These are phyloP conservation scores for Cryoendolithus antarcticus DNA, from an alignment of 2,329 filamentous ascomycete genomes.

Conservation along the genomic window DNA sequence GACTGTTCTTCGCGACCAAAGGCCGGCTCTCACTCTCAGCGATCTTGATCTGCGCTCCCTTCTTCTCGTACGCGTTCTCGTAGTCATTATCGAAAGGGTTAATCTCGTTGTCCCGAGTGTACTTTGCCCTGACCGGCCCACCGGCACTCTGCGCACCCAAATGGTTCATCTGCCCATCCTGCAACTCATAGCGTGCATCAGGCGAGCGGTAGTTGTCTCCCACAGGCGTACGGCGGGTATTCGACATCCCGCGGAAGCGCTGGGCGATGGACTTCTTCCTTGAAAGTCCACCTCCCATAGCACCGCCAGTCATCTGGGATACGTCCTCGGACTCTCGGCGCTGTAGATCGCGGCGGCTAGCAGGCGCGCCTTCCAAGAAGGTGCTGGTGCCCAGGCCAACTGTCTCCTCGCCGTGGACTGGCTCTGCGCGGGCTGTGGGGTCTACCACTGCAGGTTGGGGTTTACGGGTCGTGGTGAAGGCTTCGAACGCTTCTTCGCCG, in stretches of 20 bases:
- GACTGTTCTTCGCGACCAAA: slow-evolving; percentile 8
- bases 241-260: slow-evolving; percentile 74
- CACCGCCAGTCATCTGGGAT: slow-evolving; percentile 32
- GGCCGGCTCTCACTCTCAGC: slow-evolving; percentile 30
- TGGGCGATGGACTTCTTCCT: slow-evolving; percentile 94
- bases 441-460: slow-evolving; percentile 45
- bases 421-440: slow-evolving; percentile 52
- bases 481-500: slow-evolving; percentile 73
- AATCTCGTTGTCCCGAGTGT: slow-evolving; percentile 29
- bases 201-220: slow-evolving; percentile 28
- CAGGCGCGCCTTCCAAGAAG: slow-evolving; percentile 87
- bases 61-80: slow-evolving; percentile 52
- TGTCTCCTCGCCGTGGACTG: slow-evolving; percentile 73
- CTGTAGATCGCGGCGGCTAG: slow-evolving; percentile 66
- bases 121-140: slow-evolving; percentile 25
- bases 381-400: slow-evolving; percentile 85
- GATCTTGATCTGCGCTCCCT: slow-evolving; percentile 45
- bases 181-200: slow-evolving; percentile 38
- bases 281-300: slow-evolving; percentile 47
- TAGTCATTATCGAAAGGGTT: slow-evolving; percentile 74
- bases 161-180: slow-evolving; percentile 5
- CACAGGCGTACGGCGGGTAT: slow-evolving; percentile 45
- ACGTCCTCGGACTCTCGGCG: slow-evolving; percentile 57
- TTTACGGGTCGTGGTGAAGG: slow-evolving; percentile 49
- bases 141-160: slow-evolving; percentile 27